Evolutionary conservation across 1,139 yeast species (phyloP).

Genomic region (Saccharomyces hybrid): DNA sequence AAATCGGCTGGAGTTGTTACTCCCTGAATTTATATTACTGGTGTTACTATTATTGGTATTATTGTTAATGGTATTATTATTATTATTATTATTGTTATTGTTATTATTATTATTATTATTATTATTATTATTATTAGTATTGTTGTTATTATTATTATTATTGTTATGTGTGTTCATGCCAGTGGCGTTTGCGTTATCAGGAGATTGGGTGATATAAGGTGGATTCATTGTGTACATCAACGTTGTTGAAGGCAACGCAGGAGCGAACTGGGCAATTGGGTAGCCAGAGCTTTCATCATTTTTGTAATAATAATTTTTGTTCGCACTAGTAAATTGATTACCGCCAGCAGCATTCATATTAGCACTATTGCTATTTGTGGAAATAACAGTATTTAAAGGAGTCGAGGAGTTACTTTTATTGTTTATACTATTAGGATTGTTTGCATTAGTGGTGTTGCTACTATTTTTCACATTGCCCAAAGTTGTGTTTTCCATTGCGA

Average conservation of each 20-base stretch:
- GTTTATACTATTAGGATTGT: constrained; percentile 3
- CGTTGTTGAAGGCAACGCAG: background rate
- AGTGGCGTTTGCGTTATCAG: background rate
- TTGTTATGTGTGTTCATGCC: background rate
- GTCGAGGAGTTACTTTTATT: background rate
- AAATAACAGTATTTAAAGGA: background rate
- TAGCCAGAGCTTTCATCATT: constrained; percentile 2
- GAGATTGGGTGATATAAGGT: background rate
- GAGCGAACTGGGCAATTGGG: background rate
- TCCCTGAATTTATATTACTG: background rate
- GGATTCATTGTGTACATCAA: background rate
- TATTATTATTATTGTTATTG: background rate
- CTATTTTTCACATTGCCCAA: constrained; percentile 35
- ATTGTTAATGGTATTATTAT: no score
- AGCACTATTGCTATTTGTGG: background rate
- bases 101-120: background rate
- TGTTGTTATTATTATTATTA: background rate
- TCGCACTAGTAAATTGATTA: background rate
- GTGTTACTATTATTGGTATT: no score
- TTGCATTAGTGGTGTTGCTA: background rate
- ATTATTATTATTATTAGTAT: background rate
- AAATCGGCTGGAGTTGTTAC: background rate
- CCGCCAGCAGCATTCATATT: background rate
- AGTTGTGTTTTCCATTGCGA: constrained; percentile 51
- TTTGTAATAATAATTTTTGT: constrained; percentile 1